These are phyloP conservation scores for Torrubiella hemipterigena DNA, from an alignment of 2,329 filamentous ascomycete species.

Conservation along the genomic window DNA sequence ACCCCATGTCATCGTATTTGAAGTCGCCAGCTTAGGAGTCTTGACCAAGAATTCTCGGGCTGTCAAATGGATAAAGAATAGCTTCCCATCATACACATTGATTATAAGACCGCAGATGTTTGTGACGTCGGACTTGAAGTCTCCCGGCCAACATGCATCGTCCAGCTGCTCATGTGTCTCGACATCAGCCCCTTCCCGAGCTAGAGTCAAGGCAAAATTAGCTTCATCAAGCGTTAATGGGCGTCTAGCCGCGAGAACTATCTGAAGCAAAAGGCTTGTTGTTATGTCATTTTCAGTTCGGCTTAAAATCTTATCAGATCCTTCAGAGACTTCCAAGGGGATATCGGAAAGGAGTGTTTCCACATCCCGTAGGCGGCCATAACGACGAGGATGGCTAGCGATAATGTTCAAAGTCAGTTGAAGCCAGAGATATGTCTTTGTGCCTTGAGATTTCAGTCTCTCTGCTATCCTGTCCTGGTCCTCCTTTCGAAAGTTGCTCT, in stretches of 20 bases:
- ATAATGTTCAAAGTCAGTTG: slow-evolving; percentile 20
- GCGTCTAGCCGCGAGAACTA: not conserved
- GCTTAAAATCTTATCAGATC: slow-evolving; percentile 14
- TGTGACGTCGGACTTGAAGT: not conserved
- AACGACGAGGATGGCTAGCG: slow-evolving; percentile 7
- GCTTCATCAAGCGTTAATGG: not conserved
- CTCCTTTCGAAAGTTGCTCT: slow-evolving; percentile 1
- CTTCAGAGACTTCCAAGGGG: slow-evolving; percentile 11
- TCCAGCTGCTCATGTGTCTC: not conserved
- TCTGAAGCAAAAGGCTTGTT: not conserved
- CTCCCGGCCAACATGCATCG: not conserved
- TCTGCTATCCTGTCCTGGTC: slow-evolving; percentile 10
- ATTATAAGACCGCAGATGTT: not conserved
- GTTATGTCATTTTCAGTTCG: slow-evolving; percentile 1
- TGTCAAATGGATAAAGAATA: slow-evolving; percentile 4
- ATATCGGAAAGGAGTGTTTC: slow-evolving; percentile 7
- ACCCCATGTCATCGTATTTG: not conserved
- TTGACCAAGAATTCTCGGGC: not conserved
- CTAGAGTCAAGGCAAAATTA: slow-evolving; percentile 1
- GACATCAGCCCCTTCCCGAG: not conserved
- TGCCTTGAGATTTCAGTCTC: slow-evolving; percentile 14
- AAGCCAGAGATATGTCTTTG: slow-evolving; percentile 28
- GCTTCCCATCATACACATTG: not conserved
- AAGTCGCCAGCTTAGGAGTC: no score
- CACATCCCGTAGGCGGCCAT: slow-evolving; percentile 5